Conservation (phyloP, 257 asterid genomes). For the Solanum verrucosum region DNA sequence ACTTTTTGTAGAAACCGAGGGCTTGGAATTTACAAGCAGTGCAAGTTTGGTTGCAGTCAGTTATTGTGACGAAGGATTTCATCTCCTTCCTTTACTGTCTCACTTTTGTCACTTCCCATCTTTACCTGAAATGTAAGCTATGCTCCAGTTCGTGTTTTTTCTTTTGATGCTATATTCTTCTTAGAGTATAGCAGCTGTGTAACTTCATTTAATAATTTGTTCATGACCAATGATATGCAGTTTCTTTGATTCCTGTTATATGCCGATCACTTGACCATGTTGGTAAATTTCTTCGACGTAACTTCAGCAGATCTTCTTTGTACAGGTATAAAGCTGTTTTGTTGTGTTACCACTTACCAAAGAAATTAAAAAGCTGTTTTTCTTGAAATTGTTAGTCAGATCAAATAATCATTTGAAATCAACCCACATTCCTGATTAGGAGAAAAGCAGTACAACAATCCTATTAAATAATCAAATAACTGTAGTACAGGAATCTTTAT, state of each 20-base stretch:
- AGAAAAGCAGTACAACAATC: not conserved
- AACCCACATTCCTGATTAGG: not conserved
- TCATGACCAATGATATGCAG: slow-evolving; percentile 32
- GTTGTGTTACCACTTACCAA: not conserved
- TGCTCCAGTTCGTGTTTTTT: not conserved
- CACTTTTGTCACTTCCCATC: slow-evolving; percentile 60
- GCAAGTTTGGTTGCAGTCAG: slow-evolving; percentile 84
- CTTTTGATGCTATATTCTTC: not conserved
- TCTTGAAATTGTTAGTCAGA: not conserved
- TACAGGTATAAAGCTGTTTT: slow-evolving; percentile 41
- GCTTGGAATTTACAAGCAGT: slow-evolving; percentile 90
- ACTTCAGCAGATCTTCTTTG: slow-evolving; percentile 76
- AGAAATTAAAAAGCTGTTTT: not conserved
- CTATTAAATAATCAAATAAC: not conserved
- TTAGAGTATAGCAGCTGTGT: not conserved
- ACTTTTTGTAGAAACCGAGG: slow-evolving; percentile 76
- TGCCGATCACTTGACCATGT: slow-evolving; percentile 74
- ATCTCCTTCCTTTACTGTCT: slow-evolving; percentile 77
- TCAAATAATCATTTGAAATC: not conserved
- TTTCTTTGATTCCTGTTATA: slow-evolving; percentile 75
- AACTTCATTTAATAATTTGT: not conserved
- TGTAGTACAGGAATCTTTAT: not conserved
- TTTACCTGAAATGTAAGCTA: slow-evolving; percentile 77
- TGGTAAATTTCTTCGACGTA: slow-evolving; percentile 79
- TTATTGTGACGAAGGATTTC: slow-evolving; percentile 73